Base-by-base conservation (phyloP, 148 eudicot species). In the Talinum fruticosum region DNA sequence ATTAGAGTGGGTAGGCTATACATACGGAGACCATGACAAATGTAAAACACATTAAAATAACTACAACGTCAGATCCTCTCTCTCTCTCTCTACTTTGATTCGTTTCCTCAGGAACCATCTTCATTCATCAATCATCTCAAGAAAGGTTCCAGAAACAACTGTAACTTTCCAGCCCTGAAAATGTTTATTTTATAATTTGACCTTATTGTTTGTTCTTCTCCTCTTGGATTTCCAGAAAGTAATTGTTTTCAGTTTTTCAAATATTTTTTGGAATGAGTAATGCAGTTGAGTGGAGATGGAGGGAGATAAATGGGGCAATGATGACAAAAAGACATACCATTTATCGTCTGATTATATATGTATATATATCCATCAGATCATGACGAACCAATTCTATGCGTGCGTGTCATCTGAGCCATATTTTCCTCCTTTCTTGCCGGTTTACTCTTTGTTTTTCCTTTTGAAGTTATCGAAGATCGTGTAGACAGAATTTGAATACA, bases 361-460 rank as follows among this genome's bases (percentile, higher is more conserved):
- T 14, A 51, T 15, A 5, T 49, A 49, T 49, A 41, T 38, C 44
- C 8, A 13, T 47, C 53, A 47, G 53, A 47, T 12, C 15, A 19
- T 54, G 24, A 19, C n/a, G 24, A 21, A 19, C 6, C 5, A 3
- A 4, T 19, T 54, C 24, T 4, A 4, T 59, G 28, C 8, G 69
- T 66, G 69, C 37, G 69, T 66, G 69, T 66, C 69, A 66, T 32
- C 69, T 66, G 69, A 66, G 69, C 69, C 69, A 32, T 0, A 12
- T 33, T 28, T 26, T 6, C 19, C 6, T 66, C 37, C 37, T 21
- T 1, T 66, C 10, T 16, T 1, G 1, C 12, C 7, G 14, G 6
- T 19, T 24, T 32, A 2, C 15, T 66, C 23, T 32, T 32, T 16
- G 2, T 66, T 66, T 13, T 30, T 13, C 15, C 38, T 1, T 66